Conservation (phyloP, 2,329 filamentous ascomycete species). For the Tolypocladium ovalisporum region DNA sequence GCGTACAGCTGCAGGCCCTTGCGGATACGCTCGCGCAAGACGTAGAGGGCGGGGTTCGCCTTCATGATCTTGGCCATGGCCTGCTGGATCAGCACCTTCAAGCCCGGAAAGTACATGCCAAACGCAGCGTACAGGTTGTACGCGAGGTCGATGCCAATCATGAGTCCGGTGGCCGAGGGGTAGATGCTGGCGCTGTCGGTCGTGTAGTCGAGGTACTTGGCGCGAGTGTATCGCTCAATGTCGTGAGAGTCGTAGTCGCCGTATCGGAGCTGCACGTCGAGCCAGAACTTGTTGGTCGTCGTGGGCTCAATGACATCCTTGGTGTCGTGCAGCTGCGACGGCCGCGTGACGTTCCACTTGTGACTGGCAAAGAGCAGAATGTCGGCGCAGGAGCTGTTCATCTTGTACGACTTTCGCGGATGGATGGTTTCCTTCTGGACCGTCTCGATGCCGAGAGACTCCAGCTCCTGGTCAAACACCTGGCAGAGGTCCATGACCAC, state of each 20-base stretch:
- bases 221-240: slow-evolving; percentile 92
- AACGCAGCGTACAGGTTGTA: slow-evolving; percentile 99
- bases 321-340: slow-evolving; percentile 87
- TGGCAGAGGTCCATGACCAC: slow-evolving; percentile 99
- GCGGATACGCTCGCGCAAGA: slow-evolving; percentile 91
- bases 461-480: slow-evolving; percentile 94
- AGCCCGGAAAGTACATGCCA: slow-evolving; percentile 94
- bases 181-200: slow-evolving; percentile 99
- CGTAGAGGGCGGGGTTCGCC: slow-evolving; percentile 92
- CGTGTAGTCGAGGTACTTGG: slow-evolving; percentile 98
- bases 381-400: slow-evolving; percentile 98
- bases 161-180: slow-evolving; percentile 88
- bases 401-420: slow-evolving; percentile 99
- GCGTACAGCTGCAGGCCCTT: slow-evolving; percentile 97
- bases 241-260: slow-evolving; percentile 99
- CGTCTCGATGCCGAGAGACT: slow-evolving; percentile 90
- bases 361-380: slow-evolving; percentile 94
- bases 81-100: slow-evolving; percentile 92
- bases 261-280: slow-evolving; percentile 92
- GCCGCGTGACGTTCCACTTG: slow-evolving; percentile 96
- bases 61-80: slow-evolving; percentile 99
- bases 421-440: slow-evolving; percentile 99
- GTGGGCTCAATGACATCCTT: slow-evolving; percentile 91
- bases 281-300: slow-evolving; percentile 98
- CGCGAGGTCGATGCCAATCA: slow-evolving; percentile 95